Conservation (phyloP, 2,329 filamentous ascomycete genomes). For the Cryphonectria radicalis region DNA sequence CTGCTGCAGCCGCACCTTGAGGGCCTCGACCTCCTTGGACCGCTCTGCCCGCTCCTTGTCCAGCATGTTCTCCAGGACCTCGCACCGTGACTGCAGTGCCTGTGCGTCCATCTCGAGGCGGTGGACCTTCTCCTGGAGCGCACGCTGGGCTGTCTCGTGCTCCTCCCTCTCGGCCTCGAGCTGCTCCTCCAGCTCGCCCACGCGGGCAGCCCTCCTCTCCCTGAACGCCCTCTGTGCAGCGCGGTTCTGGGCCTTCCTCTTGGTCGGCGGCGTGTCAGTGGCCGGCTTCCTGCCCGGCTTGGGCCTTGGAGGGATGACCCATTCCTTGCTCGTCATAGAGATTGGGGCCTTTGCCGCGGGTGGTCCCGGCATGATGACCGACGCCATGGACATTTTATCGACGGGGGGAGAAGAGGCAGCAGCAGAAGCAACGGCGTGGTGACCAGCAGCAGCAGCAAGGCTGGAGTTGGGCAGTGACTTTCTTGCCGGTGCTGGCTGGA, state of each 20-base stretch:
- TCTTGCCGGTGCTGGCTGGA: conserved; percentile 26
- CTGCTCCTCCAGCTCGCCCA: conserved; percentile 74
- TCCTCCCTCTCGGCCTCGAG: conserved; percentile 64
- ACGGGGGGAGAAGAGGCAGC: conserved; percentile 31
- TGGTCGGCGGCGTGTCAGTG: conserved; percentile 89
- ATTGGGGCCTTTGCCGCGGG: conserved; percentile 48
- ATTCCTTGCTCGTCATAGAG: conserved; percentile 79
- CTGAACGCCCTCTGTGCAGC: conserved; percentile 90
- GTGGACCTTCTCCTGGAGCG: conserved; percentile 60
- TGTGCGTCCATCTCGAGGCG: conserved; percentile 69
- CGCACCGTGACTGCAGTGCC: conserved; percentile 65
- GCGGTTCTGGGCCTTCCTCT: conserved; percentile 92
- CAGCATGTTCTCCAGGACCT: conserved; percentile 66
- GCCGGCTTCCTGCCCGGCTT: conserved; percentile 94
- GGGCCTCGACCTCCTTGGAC: conserved; percentile 31
- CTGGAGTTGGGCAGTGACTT: conserved; percentile 25
- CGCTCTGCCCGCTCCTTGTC: conserved; percentile 60
- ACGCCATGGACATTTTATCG: conserved; percentile 54
- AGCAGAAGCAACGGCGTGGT: conserved; percentile 17
- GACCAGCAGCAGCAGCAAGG: conserved; percentile 8
- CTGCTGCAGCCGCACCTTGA: conserved; percentile 25
- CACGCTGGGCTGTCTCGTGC: conserved; percentile 60
- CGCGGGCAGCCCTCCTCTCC: conserved; percentile 81
- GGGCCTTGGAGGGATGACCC: conserved; percentile 81
- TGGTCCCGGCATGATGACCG: conserved; percentile 46